phyloP scores from a whole-genome alignment of 2,329 filamentous ascomycete genomes.

The Lanzia echinophila region DNA sequence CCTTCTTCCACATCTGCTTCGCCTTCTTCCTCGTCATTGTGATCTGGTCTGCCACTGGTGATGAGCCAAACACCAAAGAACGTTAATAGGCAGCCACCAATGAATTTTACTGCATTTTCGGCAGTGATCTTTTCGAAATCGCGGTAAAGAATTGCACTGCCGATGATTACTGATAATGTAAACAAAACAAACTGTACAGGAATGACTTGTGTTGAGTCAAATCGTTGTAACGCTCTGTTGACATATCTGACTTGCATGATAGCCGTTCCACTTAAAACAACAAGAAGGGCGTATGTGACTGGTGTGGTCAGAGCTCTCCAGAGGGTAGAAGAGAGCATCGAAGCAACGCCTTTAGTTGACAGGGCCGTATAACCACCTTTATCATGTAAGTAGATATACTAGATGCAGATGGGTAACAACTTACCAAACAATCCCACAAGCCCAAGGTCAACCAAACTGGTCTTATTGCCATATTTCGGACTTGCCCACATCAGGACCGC shows the following conservation, averaged over 20 bases:
- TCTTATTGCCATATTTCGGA: slow-evolving; percentile 73
- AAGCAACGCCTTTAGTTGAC: slow-evolving; percentile 93
- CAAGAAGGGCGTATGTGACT: slow-evolving; percentile 79
- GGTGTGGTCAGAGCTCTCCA: slow-evolving; percentile 86
- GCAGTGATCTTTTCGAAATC: slow-evolving; percentile 82
- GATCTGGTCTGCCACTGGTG: slow-evolving; percentile 70
- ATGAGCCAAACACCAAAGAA: slow-evolving; percentile 98
- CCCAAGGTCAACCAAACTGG: slow-evolving; percentile 85
- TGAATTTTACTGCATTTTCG: slow-evolving; percentile 72
- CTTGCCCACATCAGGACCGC: slow-evolving; percentile 73
- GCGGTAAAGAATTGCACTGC: slow-evolving; percentile 86
- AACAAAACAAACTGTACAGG: slow-evolving; percentile 97
- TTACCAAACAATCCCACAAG: slow-evolving; percentile 88
- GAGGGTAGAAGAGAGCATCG: slow-evolving; percentile 84
- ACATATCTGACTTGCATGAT: slow-evolving; percentile 97
- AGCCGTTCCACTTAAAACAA: slow-evolving; percentile 74
- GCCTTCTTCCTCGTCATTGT: slow-evolving; percentile 56
- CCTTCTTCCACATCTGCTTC: slow-evolving; percentile 53
- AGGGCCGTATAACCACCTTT: slow-evolving; percentile 90
- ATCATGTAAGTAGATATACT: slow-evolving; percentile 11
- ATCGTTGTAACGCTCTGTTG: slow-evolving; percentile 82
- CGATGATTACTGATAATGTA: slow-evolving; percentile 89
- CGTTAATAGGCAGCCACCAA: slow-evolving; percentile 84
- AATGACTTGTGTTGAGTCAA: slow-evolving; percentile 96
- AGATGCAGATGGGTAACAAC: slow-evolving; percentile 26